Conservation (phyloP, 2,329 filamentous ascomycete genomes). For the Colletotrichum musicola region DNA sequence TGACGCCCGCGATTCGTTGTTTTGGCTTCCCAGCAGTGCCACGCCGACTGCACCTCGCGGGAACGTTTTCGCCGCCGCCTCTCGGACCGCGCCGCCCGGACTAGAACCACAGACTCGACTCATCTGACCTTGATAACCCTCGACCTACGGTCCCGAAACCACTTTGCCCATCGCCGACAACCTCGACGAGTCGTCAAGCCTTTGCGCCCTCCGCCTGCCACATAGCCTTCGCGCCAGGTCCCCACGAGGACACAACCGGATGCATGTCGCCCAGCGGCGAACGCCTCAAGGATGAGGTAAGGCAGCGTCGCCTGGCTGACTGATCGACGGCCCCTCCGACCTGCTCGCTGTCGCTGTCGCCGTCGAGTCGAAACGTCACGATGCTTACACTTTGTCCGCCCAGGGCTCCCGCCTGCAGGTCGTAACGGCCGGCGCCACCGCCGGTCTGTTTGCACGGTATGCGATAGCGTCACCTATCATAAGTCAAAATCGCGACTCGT, state of each 20-base stretch:
- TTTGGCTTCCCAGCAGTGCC: conserved; percentile 31
- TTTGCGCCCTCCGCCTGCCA: not conserved
- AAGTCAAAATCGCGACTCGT: conserved; percentile 4
- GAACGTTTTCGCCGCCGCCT: conserved; percentile 10
- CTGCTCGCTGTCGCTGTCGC: conserved; percentile 6
- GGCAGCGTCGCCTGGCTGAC: conserved; percentile 30
- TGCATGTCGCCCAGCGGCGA: conserved; percentile 52
- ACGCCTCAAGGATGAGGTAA: conserved; percentile 72
- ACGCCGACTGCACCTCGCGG: conserved; percentile 19
- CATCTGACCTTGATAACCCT: conserved; percentile 35
- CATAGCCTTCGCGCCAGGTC: conserved; percentile 24
- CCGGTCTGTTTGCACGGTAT: conserved; percentile 90
- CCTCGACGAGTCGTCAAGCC: not conserved
- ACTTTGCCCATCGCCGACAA: conserved; percentile 22
- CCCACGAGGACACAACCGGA: conserved; percentile 41
- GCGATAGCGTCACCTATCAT: conserved; percentile 36
- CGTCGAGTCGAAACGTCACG: conserved; percentile 15
- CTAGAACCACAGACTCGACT: conserved; percentile 27
- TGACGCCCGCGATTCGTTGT: conserved; percentile 17
- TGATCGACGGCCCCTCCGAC: conserved; percentile 8
- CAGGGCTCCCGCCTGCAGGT: conserved; percentile 70
- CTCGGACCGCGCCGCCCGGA: conserved; percentile 35
- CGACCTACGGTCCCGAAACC: conserved; percentile 29
- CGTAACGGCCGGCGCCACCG: conserved; percentile 69
- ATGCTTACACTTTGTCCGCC: conserved; percentile 31